Conservation (phyloP, 2,329 filamentous ascomycete species). For the Plectosphaerella plurivora region DNA sequence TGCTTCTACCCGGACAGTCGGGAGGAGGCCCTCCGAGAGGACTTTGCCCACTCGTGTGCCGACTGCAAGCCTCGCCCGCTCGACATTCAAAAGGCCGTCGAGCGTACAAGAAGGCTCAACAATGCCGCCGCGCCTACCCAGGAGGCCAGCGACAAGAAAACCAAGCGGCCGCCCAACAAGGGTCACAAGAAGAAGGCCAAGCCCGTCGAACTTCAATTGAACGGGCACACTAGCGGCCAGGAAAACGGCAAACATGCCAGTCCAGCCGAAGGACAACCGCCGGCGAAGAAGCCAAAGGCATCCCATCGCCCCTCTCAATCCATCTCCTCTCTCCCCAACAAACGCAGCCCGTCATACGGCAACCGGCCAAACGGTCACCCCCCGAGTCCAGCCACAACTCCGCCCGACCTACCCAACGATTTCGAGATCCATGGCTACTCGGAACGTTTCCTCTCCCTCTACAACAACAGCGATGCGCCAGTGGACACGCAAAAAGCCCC, state of each 20-base stretch:
- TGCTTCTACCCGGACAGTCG: slow-evolving; percentile 83
- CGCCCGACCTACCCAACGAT: slow-evolving; percentile 60
- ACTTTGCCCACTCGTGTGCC: slow-evolving; percentile 78
- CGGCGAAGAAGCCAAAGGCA: slow-evolving; percentile 76
- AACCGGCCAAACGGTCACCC: slow-evolving; percentile 58
- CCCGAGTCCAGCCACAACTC: slow-evolving; percentile 73
- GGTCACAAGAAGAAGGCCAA: slow-evolving; percentile 86
- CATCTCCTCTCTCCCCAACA: slow-evolving; percentile 61
- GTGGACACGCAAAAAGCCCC: slow-evolving; percentile 47
- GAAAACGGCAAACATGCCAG: slow-evolving; percentile 47
- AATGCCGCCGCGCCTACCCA: slow-evolving; percentile 34
- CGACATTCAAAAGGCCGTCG: slow-evolving; percentile 69
- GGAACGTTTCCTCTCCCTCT: slow-evolving; percentile 69
- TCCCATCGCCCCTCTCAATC: slow-evolving; percentile 77
- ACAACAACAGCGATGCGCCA: slow-evolving; percentile 49
- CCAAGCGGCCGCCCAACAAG: slow-evolving; percentile 72
- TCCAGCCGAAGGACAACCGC: slow-evolving; percentile 45
- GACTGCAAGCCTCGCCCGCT: slow-evolving; percentile 79
- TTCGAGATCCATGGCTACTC: slow-evolving; percentile 67
- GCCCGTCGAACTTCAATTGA: slow-evolving; percentile 61
- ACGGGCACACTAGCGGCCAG: slow-evolving; percentile 58
- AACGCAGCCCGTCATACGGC: slow-evolving; percentile 60
- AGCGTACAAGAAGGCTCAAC: slow-evolving; percentile 60
- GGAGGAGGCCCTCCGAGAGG: slow-evolving; percentile 64
- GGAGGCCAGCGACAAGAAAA: slow-evolving; percentile 61